Evolutionary conservation across 164 flowering plant genomes (phyloP), one percentile per base, ranked within the genome.

Genomic region (Malania oleifera): DNA sequence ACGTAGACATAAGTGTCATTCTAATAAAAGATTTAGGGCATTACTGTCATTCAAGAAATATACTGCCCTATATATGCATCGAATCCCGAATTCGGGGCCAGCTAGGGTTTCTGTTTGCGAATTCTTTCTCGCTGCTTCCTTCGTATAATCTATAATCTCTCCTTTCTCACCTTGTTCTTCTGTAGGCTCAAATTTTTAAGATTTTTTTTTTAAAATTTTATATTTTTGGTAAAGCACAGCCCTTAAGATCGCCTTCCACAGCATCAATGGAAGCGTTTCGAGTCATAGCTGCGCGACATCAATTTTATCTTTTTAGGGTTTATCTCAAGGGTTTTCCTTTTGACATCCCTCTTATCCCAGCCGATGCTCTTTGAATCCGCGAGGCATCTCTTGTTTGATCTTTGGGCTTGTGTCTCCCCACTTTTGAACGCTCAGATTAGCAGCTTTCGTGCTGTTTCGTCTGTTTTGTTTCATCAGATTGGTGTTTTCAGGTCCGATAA

Each of bases 231-330:
- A 1, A 63, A 29, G 71, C 75, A 69, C 66, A 11, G 72, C 66
- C 71, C 75, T 72, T 72, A 67, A 72, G 75, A 72, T 72, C 75
- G 75, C 75, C 71, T 72, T 72, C 66, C 75, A 37, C 2, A 55
- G 7, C 2, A 8, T 5, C 29, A 41, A 71, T 72, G 75, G 71
- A 67, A 72, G 71, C 72, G 75, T 67, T 45, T 72, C 35, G 72
- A 72, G 75, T 72, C 75, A 72, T 72, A 60, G 72, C 66, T 56
- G 71, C 68, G 71, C 75, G 0, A 72, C 12, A 72, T 37, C 43
- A 39, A 72, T 5, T 0, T 15, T 22, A 7, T 19, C 0, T 31
- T 7, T 38, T 7, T 17, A 11, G 17, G 31, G 59, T 43, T n/a
- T 46, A 53, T 59, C 75, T 37, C 26, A 52, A 72, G 75, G 75